Percentiles rank a stretch among this genome's conserved stretches.
phyloP scores from a whole-genome alignment of 345 rosid species.

The Firmiana major region DNA sequence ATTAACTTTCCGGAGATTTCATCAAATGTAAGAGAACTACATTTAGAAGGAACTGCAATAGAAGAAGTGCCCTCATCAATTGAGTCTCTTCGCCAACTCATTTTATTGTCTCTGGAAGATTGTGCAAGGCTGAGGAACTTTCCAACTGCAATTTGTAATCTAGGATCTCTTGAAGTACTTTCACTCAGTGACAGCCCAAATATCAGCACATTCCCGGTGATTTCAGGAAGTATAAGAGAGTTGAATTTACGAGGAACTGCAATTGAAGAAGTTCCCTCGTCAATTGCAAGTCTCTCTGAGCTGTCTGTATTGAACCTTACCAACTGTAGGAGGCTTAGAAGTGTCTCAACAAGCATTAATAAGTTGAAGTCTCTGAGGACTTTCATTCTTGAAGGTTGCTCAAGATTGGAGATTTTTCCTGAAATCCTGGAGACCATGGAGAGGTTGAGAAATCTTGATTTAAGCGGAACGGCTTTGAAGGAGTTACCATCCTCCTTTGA shows the following conservation, averaged over 20 bases:
- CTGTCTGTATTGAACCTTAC: conserved; percentile 23
- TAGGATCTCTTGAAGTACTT: too few species aligned
- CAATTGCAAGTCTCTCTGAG: conserved; percentile 1
- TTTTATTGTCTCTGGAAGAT: too few species aligned
- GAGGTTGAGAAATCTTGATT: conserved; percentile 21
- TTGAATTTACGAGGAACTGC: too few species aligned
- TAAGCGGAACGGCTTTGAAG: conserved; percentile 26
- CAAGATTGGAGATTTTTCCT: conserved; percentile 28
- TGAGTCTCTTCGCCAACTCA: neutral
- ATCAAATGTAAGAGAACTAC: conserved; percentile 15
- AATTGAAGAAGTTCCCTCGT: too few species aligned
- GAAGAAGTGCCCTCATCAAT: conserved; percentile 28
- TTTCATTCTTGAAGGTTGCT: conserved; percentile 23
- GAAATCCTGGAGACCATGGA: conserved; percentile 17
- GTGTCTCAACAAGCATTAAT: conserved; percentile 22
- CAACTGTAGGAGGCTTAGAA: conserved; percentile 23
- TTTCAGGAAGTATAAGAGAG: too few species aligned
- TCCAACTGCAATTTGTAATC: too few species aligned
- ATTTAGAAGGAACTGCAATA: conserved; percentile 18
- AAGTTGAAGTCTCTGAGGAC: conserved; percentile 23
- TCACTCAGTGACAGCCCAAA: too few species aligned
- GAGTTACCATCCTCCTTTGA: conserved; percentile 24
- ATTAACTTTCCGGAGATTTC: conserved; percentile 22
- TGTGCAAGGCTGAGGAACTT: too few species aligned
- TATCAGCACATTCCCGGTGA: too few species aligned